Evolutionary conservation across 2,329 filamentous ascomycete genomes (phyloP).

Genomic region (Fusarium sp.): DNA sequence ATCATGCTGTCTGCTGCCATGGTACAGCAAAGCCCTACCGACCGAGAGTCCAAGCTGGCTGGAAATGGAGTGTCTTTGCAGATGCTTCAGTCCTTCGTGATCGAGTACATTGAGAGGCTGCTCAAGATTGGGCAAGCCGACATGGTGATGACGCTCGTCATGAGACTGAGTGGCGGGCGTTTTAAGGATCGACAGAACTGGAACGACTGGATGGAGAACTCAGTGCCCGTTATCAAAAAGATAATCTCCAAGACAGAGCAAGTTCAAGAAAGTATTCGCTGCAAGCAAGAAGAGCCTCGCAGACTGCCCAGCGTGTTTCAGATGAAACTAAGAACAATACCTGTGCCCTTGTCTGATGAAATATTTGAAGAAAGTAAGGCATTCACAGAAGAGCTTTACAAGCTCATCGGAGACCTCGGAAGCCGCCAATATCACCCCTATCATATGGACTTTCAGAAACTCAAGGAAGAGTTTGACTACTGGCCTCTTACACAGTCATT

Average conservation of each 20-base stretch:
- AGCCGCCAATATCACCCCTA: conserved; percentile 28
- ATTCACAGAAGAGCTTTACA: conserved; percentile 19
- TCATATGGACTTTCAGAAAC: conserved; percentile 31
- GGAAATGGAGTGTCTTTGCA: background rate
- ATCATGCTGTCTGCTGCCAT: background rate
- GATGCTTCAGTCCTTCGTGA: conserved; percentile 15
- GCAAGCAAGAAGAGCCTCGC: background rate
- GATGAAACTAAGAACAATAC: conserved; percentile 21
- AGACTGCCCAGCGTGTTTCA: conserved; percentile 25
- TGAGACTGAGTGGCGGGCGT: background rate
- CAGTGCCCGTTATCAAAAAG: conserved; percentile 27
- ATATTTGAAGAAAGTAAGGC: background rate
- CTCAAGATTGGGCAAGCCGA: background rate
- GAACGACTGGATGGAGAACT: conserved; percentile 32
- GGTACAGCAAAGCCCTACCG: background rate
- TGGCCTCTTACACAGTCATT: background rate
- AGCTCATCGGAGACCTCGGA: conserved; percentile 17
- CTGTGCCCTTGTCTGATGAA: conserved; percentile 6
- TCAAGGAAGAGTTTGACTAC: conserved; percentile 19
- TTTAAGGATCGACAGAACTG: conserved; percentile 13
- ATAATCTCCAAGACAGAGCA: conserved; percentile 26
- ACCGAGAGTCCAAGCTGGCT: conserved; percentile 1
- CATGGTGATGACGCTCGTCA: background rate
- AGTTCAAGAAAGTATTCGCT: background rate
- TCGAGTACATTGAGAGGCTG: background rate